Evolutionary conservation across 2,329 filamentous ascomycete genomes (phyloP).

Genomic region (Madurella mycetomatis): DNA sequence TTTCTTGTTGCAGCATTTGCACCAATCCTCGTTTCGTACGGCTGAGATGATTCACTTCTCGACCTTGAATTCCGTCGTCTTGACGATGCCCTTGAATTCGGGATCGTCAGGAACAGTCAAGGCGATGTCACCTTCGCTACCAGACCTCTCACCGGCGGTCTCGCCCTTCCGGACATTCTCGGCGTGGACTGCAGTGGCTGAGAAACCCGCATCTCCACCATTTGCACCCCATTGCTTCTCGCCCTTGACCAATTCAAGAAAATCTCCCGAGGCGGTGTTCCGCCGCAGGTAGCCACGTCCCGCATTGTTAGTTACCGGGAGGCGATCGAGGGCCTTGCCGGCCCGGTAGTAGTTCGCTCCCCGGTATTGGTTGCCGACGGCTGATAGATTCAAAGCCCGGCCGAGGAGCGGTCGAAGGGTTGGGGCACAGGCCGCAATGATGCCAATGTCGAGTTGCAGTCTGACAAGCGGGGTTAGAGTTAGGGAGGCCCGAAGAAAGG

Average conservation of each 20-base stretch:
- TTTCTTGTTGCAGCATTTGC: no score
- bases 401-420: conserved; percentile 28
- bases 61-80: conserved; percentile 21
- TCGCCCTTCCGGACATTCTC: neutral
- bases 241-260: conserved; percentile 6
- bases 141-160: neutral
- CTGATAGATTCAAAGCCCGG: conserved; percentile 16
- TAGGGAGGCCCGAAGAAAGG: no score
- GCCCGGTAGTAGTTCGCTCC: conserved; percentile 26
- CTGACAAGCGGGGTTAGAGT: conserved; percentile 8
- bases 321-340: conserved; percentile 20
- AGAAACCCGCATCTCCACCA: neutral
- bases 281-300: conserved; percentile 10
- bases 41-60: conserved; percentile 14
- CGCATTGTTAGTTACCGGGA: conserved; percentile 10
- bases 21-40: no score
- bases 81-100: conserved; percentile 20
- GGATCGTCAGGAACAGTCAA: conserved; percentile 3
- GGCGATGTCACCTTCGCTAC: conserved; percentile 9
- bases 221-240: conserved; percentile 7
- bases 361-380: conserved; percentile 19
- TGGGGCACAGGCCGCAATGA: conserved; percentile 27
- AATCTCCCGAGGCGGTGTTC: conserved; percentile 10
- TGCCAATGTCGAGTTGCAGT: conserved; percentile 28
- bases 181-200: conserved; percentile 4